Conservation (phyloP, 2,329 filamentous ascomycete species). For the Raffaelea deltoideospora region DNA sequence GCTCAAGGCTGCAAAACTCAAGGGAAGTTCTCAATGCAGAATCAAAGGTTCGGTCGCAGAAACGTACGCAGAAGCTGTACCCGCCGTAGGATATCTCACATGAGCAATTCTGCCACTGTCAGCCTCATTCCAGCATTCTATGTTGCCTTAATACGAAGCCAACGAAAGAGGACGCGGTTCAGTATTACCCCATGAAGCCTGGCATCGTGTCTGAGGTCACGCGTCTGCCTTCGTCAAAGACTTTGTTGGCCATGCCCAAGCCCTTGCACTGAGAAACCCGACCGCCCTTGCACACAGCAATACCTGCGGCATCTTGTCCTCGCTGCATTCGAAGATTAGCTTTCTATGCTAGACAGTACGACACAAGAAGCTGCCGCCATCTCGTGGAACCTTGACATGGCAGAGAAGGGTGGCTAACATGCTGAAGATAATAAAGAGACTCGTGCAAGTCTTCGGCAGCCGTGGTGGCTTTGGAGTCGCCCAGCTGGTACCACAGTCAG, state of each 20-base stretch:
- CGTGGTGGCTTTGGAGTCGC: constrained; percentile 27
- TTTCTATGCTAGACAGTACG: too few species aligned
- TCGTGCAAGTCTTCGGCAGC: constrained; percentile 56
- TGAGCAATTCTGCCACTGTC: constrained; percentile 46
- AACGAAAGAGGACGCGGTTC: too few species aligned
- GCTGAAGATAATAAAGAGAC: constrained; percentile 51
- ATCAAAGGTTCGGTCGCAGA: background rate
- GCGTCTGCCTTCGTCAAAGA: constrained; percentile 67
- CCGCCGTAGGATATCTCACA: constrained; percentile 78
- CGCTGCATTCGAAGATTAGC: constrained; percentile 19
- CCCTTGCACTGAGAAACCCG: constrained; percentile 83
- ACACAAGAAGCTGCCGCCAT: too few species aligned
- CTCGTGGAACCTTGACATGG: too few species aligned
- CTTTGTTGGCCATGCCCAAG: constrained; percentile 59
- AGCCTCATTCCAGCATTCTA: background rate
- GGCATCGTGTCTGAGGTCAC: constrained; percentile 49
- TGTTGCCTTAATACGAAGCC: too few species aligned
- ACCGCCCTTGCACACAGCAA: constrained; percentile 61
- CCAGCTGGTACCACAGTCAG: constrained; percentile 29
- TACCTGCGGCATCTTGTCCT: constrained; percentile 80
- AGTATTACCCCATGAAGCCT: constrained; percentile 55
- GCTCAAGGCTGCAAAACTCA: too few species aligned
- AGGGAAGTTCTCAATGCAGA: background rate
- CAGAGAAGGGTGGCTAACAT: constrained; percentile 21
- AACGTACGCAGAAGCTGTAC: constrained; percentile 42